Conservation (phyloP, 495 filamentous ascomycete species). For the Aeminium ludgeri region DNA sequence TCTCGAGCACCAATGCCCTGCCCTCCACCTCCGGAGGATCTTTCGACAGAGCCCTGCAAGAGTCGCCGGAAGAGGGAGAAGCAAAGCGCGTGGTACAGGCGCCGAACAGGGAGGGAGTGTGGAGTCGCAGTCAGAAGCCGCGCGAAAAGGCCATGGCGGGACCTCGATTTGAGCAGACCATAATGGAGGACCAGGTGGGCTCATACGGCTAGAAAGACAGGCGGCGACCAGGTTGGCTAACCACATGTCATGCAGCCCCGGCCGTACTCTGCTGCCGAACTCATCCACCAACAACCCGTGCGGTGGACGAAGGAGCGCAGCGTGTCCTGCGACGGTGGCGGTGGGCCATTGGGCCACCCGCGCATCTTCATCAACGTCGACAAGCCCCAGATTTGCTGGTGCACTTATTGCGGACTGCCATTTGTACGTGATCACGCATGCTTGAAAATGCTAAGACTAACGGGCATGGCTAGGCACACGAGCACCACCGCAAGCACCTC, state of each 20-base stretch:
- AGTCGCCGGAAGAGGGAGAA: conserved; percentile 44
- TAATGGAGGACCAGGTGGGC: conserved; percentile 73
- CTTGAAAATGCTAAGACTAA: background rate
- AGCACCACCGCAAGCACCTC: conserved; percentile 66
- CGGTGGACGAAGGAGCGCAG: conserved; percentile 68
- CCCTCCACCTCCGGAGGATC: conserved; percentile 33
- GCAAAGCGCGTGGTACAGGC: conserved; percentile 52
- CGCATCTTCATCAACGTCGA: conserved; percentile 94
- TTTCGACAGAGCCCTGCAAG: conserved; percentile 33
- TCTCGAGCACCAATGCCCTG: conserved; percentile 44
- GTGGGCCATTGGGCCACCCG: conserved; percentile 81
- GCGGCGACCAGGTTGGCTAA: background rate
- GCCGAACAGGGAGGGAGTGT: conserved; percentile 64
- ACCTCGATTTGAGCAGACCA: conserved; percentile 91
- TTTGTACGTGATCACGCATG: conserved; percentile 46
- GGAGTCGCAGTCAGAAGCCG: conserved; percentile 71
- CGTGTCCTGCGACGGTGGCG: conserved; percentile 84
- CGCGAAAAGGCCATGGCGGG: conserved; percentile 71
- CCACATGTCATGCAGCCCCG: conserved; percentile 42
- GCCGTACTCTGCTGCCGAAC: conserved; percentile 74
- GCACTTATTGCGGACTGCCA: conserved; percentile 87
- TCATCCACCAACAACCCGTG: conserved; percentile 92
- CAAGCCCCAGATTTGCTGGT: conserved; percentile 81
- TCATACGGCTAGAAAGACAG: background rate
- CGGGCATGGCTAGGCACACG: conserved; percentile 46